phyloP scores from a whole-genome alignment of 1,284 basidiomycete species.

The Cryptococcus sp. region DNA sequence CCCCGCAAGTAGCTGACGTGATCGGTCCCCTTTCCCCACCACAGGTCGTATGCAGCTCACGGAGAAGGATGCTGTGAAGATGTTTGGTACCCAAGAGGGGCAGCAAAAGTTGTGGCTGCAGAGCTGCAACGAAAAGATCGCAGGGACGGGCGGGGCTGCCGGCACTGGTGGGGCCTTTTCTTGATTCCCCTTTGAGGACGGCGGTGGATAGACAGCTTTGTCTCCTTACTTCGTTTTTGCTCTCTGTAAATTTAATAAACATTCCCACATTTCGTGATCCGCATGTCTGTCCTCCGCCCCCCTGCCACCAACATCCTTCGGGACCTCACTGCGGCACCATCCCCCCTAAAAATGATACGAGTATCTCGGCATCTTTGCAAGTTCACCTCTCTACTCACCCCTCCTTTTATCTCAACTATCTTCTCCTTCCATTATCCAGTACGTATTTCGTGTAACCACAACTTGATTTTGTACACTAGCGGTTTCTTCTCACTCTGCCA shows the following conservation, averaged over 20 bases:
- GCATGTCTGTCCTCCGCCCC: background rate
- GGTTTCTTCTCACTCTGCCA: too few species aligned
- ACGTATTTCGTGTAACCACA: too few species aligned
- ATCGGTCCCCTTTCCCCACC: background rate
- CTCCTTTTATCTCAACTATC: slow-evolving; percentile 1
- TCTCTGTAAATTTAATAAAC: background rate
- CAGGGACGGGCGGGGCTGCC: background rate
- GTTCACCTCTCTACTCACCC: background rate
- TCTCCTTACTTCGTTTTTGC: background rate
- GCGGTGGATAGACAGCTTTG: too few species aligned
- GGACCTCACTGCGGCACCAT: background rate
- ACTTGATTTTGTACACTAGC: too few species aligned
- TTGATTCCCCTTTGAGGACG: too few species aligned
- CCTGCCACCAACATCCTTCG: background rate
- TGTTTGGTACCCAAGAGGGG: slow-evolving; percentile 8
- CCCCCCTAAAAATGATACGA: background rate
- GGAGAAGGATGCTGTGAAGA: slow-evolving; percentile 15
- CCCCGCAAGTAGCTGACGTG: background rate
- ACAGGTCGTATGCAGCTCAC: slow-evolving; percentile 8
- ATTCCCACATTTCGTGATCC: background rate
- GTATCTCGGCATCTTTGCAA: background rate
- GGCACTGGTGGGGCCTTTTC: too few species aligned
- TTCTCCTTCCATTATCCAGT: too few species aligned
- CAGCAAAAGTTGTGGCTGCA: slow-evolving; percentile 5
- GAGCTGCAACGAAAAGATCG: slow-evolving; percentile 3